Percentiles rank a stretch among this genome's conserved stretches.
These are phyloP conservation scores for Penicillium maclennaniae DNA, from an alignment of 495 filamentous ascomycete genomes.

Conservation along the genomic window DNA sequence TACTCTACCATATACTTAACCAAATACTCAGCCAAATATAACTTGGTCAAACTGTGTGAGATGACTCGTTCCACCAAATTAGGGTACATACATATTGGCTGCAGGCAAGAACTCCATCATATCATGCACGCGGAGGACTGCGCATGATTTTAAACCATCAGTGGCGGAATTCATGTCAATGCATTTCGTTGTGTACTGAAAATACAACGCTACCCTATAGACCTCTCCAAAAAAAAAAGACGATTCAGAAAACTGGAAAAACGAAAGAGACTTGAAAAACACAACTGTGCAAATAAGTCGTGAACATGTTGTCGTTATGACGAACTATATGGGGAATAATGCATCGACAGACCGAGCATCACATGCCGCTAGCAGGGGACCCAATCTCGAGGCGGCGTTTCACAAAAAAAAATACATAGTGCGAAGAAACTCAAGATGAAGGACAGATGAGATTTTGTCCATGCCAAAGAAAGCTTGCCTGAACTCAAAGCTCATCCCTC, in stretches of 20 bases:
- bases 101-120: too few species aligned
- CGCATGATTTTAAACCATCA: neutral
- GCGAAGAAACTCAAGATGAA: constrained; percentile 1
- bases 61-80: neutral
- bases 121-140: neutral
- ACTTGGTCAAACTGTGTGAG: neutral
- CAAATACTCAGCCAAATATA: neutral
- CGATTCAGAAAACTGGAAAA: constrained; percentile 2
- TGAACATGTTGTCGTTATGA: constrained; percentile 29
- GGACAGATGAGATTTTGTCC: neutral
- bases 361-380: constrained; percentile 10
- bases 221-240: constrained; percentile 1
- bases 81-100: too few species aligned
- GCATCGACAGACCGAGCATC: constrained; percentile 17
- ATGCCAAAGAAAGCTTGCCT: constrained; percentile 5
- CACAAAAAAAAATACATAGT: neutral
- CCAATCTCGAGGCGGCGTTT: constrained; percentile 6
- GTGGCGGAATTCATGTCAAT: neutral
- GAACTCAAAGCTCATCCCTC: constrained; percentile 56
- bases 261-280: constrained; percentile 8
- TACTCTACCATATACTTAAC: neutral
- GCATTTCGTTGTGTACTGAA: constrained; percentile 18
- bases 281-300: constrained; percentile 24
- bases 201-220: constrained; percentile 10
- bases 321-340: constrained; percentile 45